Evolutionary conservation across 805 yeast genomes (phyloP), one percentile per base, ranked within the genome.

Genomic region (Saccharomycopsis lassenensis): DNA sequence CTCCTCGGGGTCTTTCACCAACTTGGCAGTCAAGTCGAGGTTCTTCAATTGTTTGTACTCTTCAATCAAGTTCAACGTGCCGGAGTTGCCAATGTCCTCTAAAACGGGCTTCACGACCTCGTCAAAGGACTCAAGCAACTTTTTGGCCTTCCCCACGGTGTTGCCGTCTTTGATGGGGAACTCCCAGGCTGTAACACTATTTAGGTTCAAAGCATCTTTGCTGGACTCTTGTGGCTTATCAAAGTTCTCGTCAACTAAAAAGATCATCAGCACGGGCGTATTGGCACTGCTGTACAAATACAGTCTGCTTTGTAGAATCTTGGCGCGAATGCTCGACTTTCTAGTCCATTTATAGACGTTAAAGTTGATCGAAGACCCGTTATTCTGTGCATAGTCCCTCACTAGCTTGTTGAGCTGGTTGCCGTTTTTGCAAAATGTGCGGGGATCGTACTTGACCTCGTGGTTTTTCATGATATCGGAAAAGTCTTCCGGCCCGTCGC

Each of bases 221-320:
- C 19, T 15, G 7, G 10, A 14, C 7, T 28, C 30, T 17, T 12
- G 25, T 18, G 17, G 17, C 16, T 14, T 18, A 15, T 29, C 14
- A 34, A 32, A 39, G 23, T 39, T 36, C 12, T 19, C 22, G 26
- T 42, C 38, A 5, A 41, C 40, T 16, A 43, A 23, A 19, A 43
- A 45, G 6, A 54, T 49, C n/a, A 64, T 39, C 1, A 59, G 51
- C 14, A 46, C 36, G 2, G 69, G 69, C 11, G 54, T 47, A 1
- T 60, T 58, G 61, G 62, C 62, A 35, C 65, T 62, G 27, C 63
- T 64, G 33, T 61, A 47, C 4, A 68, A 46, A 36, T 55, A 66
- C 8, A 68, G 59, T 37, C 52, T 57, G 3, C 61, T 51, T n/a
- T 61, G 59, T 3, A 62, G 24, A 2, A 51, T 44, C 31, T 61